These are phyloP conservation scores for Diaporthe sp. DNA, from an alignment of 2,329 filamentous ascomycete genomes.

Conservation along the genomic window DNA sequence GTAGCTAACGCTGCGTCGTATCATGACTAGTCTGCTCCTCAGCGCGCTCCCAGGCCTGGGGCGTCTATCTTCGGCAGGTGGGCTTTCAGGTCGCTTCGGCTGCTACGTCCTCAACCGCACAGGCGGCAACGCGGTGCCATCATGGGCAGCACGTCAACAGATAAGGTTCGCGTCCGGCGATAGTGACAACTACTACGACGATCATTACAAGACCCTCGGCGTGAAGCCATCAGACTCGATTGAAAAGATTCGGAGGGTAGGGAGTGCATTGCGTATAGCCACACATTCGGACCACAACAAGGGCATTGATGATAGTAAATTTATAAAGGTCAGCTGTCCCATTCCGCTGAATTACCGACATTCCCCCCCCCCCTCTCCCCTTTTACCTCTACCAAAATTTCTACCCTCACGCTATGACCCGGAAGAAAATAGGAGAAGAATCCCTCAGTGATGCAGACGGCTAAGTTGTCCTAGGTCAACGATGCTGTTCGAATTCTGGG, in stretches of 20 bases:
- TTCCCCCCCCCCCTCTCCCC: too few species aligned
- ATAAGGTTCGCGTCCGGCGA: not conserved
- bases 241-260: not conserved
- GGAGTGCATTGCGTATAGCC: not conserved
- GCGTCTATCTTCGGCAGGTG: not conserved
- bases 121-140: not conserved
- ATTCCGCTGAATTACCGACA: not conserved
- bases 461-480: not conserved
- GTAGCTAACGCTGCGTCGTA: not conserved
- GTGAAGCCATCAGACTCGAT: not conserved
- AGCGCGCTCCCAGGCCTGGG: not conserved
- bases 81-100: not conserved
- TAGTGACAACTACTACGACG: not conserved
- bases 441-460: not conserved
- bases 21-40: conserved; percentile 12
- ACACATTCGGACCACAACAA: conserved; percentile 1
- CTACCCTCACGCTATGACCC: too few species aligned
- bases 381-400: too few species aligned
- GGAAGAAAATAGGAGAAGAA: too few species aligned
- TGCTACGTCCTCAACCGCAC: not conserved
- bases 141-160: conserved; percentile 2
- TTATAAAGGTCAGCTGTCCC: not conserved
- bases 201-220: not conserved
- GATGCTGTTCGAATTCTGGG: not conserved
- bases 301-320: too few species aligned